Conservation (phyloP, 371 early-diverging fungal species). For the Apophysomyces ossiformis region DNA sequence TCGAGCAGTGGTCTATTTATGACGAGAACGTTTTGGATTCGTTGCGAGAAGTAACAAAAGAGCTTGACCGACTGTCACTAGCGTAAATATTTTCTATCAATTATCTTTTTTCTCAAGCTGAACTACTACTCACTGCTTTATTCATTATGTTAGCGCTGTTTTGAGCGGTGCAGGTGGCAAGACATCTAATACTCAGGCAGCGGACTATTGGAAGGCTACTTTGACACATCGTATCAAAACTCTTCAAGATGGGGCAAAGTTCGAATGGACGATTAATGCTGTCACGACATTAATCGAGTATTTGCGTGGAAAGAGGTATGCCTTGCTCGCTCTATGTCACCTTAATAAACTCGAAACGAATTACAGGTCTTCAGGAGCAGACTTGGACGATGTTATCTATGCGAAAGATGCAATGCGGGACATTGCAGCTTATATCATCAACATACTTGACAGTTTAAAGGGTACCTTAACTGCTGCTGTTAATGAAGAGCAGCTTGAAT, state of each 20-base stretch:
- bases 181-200: neutral
- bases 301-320: conserved; percentile 9
- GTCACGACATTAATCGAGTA: conserved; percentile 5
- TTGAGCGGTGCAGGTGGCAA: conserved; percentile 4
- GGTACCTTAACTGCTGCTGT: neutral
- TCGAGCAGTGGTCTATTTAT: conserved; percentile 15
- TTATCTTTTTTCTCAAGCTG: too few species aligned
- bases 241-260: neutral
- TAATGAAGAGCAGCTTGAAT: neutral
- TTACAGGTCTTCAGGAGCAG: neutral
- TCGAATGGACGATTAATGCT: conserved; percentile 17
- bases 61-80: conserved; percentile 21
- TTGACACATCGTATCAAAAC: conserved; percentile 6
- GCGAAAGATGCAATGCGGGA: conserved; percentile 2
- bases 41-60: conserved; percentile 23
- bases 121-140: conserved; percentile 1
- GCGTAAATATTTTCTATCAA: neutral
- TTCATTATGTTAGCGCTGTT: neutral
- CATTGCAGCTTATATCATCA: neutral
- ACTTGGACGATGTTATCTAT: neutral
- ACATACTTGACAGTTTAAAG: neutral
- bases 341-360: neutral
- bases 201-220: conserved; percentile 10
- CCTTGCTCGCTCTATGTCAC: neutral
- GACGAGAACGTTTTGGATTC: conserved; percentile 18